Percentiles rank a stretch among this genome's conserved stretches.
Evolutionary conservation across 2,329 filamentous ascomycete species (phyloP).

Genomic region (Xylaria sp.): DNA sequence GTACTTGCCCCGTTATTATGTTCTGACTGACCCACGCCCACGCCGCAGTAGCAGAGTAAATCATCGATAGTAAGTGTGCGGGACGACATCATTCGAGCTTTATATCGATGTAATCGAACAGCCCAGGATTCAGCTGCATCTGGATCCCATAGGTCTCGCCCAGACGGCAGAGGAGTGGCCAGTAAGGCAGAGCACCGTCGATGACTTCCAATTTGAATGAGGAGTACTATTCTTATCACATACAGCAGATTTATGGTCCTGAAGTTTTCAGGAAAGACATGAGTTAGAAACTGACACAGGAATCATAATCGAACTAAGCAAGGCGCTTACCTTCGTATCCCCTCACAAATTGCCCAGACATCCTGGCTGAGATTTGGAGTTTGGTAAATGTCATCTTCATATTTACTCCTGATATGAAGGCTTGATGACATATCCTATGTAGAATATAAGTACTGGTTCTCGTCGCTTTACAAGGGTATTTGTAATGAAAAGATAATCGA

Average conservation of each 20-base stretch:
- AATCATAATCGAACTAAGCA: not conserved
- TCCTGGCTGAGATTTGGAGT: slow-evolving; percentile 13
- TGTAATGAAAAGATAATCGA: not conserved
- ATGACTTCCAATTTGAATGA: slow-evolving; percentile 32
- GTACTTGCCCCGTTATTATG: slow-evolving; percentile 5
- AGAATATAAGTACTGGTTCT: not conserved
- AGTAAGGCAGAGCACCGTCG: slow-evolving; percentile 24
- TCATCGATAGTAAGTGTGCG: slow-evolving; percentile 30
- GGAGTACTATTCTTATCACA: slow-evolving; percentile 36
- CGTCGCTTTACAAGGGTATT: not conserved
- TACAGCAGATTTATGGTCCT: slow-evolving; percentile 37
- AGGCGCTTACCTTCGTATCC: slow-evolving; percentile 24
- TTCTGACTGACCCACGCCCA: not conserved
- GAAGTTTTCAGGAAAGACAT: not conserved
- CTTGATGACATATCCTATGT: slow-evolving; percentile 22
- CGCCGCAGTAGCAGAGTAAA: not conserved
- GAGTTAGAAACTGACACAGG: not conserved
- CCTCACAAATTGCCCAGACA: slow-evolving; percentile 24
- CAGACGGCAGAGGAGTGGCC: slow-evolving; percentile 36
- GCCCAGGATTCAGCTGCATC: slow-evolving; percentile 38
- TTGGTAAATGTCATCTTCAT: slow-evolving; percentile 1
- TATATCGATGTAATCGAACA: slow-evolving; percentile 34
- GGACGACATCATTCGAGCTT: slow-evolving; percentile 12
- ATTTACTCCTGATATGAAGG: slow-evolving; percentile 6
- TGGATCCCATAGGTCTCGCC: slow-evolving; percentile 42